These are phyloP conservation scores for Phytophthora constricta DNA, from an alignment of 352 stramenopile species.

Conservation along the genomic window DNA sequence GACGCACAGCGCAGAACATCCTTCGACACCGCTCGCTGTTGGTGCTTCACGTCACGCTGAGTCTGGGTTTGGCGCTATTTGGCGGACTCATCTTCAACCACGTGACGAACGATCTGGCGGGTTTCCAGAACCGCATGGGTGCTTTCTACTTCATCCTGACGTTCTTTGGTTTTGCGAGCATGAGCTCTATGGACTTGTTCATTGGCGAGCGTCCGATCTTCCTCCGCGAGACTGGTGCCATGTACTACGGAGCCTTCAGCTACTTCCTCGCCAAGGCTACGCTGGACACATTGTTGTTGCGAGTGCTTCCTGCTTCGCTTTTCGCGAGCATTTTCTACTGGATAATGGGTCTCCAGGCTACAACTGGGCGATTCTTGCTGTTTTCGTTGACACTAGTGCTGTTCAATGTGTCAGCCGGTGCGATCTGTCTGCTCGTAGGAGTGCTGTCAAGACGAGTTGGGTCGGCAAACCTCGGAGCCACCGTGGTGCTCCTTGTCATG, in stretches of 20 bases:
- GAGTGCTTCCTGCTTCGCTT: conserved; percentile 70
- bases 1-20: conserved; percentile 66
- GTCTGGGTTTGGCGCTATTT: conserved; percentile 57
- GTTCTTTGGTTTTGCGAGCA: conserved; percentile 77
- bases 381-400: conserved; percentile 70
- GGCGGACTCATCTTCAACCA: conserved; percentile 75
- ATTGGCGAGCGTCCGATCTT: conserved; percentile 75
- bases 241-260: conserved; percentile 78
- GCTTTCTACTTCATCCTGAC: conserved; percentile 84
- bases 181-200: conserved; percentile 84
- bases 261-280: conserved; percentile 76
- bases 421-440: conserved; percentile 75
- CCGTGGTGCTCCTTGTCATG: conserved; percentile 75
- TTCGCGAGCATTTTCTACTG: conserved; percentile 86
- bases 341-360: conserved; percentile 76
- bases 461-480: conserved; percentile 67
- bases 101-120: conserved; percentile 74
- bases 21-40: conserved; percentile 69
- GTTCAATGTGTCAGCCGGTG: conserved; percentile 72
- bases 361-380: conserved; percentile 54
- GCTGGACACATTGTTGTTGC: conserved; percentile 69
- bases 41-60: conserved; percentile 62
- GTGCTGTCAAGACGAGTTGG: conserved; percentile 62
- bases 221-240: conserved; percentile 66
- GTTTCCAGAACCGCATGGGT: conserved; percentile 80